phyloP scores from a whole-genome alignment of 495 filamentous ascomycete species.

The Lasiosphaeriaceae sp. region DNA sequence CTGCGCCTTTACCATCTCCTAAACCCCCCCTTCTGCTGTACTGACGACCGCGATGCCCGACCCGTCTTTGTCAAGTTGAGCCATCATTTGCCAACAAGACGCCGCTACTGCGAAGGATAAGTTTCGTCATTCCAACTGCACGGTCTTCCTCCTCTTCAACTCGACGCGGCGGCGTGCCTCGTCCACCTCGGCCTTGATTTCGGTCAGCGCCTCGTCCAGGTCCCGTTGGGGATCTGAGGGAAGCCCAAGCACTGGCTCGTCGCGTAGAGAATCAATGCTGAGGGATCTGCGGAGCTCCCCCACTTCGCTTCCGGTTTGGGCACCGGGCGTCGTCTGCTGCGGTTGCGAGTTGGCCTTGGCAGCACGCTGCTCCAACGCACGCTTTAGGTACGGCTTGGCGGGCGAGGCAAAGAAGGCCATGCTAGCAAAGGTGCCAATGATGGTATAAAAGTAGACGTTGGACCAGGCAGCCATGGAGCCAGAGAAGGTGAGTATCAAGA shows the following conservation, averaged over 20 bases:
- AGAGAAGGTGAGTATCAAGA: conserved; percentile 70
- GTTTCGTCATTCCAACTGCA: background rate
- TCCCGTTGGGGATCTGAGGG: conserved; percentile 72
- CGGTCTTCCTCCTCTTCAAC: conserved; percentile 50
- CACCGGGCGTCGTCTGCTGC: background rate
- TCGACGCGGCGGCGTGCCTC: too few relatives aligned
- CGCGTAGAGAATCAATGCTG: conserved; percentile 34
- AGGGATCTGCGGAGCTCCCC: conserved; percentile 23
- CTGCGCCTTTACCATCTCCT: too few relatives aligned
- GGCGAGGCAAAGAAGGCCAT: conserved; percentile 79
- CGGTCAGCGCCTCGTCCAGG: conserved; percentile 71
- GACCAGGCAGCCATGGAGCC: conserved; percentile 70
- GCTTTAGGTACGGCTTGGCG: conserved; percentile 57
- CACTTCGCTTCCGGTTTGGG: conserved; percentile 1
- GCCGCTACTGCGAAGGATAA: background rate
- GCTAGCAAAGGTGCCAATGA: conserved; percentile 59
- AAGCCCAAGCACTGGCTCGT: conserved; percentile 68
- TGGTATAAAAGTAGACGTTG: conserved; percentile 83
- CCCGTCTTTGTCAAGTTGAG: too few relatives aligned
- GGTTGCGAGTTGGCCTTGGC: conserved; percentile 19
- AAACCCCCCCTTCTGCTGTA: too few relatives aligned
- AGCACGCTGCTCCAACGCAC: conserved; percentile 56
- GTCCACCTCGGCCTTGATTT: conserved; percentile 57
- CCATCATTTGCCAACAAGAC: too few relatives aligned
- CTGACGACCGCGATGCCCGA: too few relatives aligned